Conservation (phyloP, 176 grass and related monocot species). For the Canna indica region DNA sequence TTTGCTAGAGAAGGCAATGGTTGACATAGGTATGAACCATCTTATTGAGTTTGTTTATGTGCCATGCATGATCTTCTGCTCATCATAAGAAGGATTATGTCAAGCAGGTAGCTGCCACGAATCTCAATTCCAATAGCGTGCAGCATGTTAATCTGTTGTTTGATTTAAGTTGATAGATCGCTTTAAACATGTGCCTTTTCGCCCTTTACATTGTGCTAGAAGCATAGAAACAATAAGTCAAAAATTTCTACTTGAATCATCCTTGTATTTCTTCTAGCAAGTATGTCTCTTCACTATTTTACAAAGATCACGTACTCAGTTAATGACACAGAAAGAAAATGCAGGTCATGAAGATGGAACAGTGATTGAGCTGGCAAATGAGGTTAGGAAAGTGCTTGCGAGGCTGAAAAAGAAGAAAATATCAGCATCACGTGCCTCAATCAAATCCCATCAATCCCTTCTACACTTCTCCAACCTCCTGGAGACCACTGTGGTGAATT, state of each 20-base stretch:
- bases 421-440: constrained; percentile 12
- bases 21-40: constrained; percentile 51
- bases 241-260: background rate
- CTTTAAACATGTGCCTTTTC: no score
- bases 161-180: no score
- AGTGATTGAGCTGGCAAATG: constrained; percentile 45
- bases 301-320: background rate
- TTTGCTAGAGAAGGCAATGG: constrained; percentile 80
- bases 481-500: constrained; percentile 32
- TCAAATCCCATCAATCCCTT: constrained; percentile 29
- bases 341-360: constrained; percentile 68
- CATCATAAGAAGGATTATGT: background rate
- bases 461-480: constrained; percentile 25
- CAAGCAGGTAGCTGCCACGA: background rate
- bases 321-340: background rate
- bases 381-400: constrained; percentile 62
- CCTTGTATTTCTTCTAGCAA: background rate
- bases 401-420: constrained; percentile 37
- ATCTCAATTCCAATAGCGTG: no score
- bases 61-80: background rate
- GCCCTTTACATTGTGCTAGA: no score
- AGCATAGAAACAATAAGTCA: background rate
- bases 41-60: background rate
- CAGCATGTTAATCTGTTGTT: no score
- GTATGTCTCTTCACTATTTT: background rate